These are phyloP conservation scores for Magnusiomyces sp. DNA, from an alignment of 1,139 yeast species.

Conservation along the genomic window DNA sequence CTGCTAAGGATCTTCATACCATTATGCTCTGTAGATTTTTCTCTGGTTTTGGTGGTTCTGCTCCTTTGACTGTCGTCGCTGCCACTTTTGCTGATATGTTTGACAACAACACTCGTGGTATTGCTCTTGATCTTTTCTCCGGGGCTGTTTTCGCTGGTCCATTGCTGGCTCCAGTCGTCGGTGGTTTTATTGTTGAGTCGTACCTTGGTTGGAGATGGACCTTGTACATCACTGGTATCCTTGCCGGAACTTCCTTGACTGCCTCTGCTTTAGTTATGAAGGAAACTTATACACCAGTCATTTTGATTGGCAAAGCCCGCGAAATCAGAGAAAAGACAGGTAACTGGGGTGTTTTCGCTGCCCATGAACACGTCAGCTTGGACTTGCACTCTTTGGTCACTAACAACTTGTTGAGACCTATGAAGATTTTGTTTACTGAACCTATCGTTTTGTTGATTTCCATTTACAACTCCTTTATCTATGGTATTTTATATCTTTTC, in stretches of 20 bases:
- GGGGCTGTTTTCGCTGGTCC: conserved; percentile 71
- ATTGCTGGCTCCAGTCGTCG: conserved; percentile 53
- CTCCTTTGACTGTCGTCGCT: conserved; percentile 75
- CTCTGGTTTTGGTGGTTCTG: conserved; percentile 69
- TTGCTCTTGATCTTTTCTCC: conserved; percentile 56
- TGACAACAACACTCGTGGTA: conserved; percentile 53
- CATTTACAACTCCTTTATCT: conserved; percentile 72
- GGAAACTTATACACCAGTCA: conserved; percentile 43
- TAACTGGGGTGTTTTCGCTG: conserved; percentile 78
- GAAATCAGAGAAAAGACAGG: conserved; percentile 40
- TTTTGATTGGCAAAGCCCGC: conserved; percentile 40
- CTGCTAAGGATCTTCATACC: conserved; percentile 66
- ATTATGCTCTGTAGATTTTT: conserved; percentile 66
- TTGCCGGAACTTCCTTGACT: conserved; percentile 35
- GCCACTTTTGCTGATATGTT: conserved; percentile 76
- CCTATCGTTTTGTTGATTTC: conserved; percentile 65
- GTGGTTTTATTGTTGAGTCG: conserved; percentile 32
- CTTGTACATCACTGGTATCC: conserved; percentile 44
- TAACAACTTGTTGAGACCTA: conserved; percentile 63
- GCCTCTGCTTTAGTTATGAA: conserved; percentile 32
- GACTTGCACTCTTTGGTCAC: conserved; percentile 45
- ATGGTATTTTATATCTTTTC: conserved; percentile 74
- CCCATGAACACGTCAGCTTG: conserved; percentile 65
- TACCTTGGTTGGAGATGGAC: conserved; percentile 54
- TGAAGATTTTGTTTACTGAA: conserved; percentile 58